Evolutionary conservation across 1,284 basidiomycete species (phyloP).

Genomic region (Sporisorium iseilematis-ciliati): DNA sequence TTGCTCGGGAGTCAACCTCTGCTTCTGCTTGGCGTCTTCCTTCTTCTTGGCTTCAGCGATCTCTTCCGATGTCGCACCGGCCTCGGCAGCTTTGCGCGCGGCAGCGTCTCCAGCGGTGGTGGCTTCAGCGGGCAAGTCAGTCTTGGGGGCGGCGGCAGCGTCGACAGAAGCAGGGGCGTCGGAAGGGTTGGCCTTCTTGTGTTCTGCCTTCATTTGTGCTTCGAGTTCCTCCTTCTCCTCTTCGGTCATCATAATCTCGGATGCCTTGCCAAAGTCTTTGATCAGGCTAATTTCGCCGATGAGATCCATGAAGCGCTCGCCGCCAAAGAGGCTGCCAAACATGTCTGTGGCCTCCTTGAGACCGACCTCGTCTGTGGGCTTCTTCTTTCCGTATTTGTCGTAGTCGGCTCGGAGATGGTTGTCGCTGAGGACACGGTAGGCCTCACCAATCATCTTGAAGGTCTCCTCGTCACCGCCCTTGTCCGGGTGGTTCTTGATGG

Average conservation of each 20-base stretch:
- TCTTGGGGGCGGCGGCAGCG: constrained; percentile 22
- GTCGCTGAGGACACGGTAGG: constrained; percentile 65
- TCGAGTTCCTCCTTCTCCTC: constrained; percentile 92
- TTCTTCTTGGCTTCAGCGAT: constrained; percentile 67
- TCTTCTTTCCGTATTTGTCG: constrained; percentile 90
- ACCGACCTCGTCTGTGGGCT: constrained; percentile 69
- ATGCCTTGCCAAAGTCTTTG: constrained; percentile 70
- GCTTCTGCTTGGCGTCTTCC: constrained; percentile 71
- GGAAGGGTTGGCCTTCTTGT: constrained; percentile 50
- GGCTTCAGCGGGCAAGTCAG: constrained; percentile 34
- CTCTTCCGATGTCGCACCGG: constrained; percentile 51
- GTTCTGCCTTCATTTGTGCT: constrained; percentile 74
- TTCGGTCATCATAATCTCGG: constrained; percentile 76
- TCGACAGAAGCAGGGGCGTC: constrained; percentile 32
- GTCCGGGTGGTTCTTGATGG: constrained; percentile 82
- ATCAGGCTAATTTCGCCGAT: constrained; percentile 70
- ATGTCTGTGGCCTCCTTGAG: constrained; percentile 69
- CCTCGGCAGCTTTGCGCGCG: constrained; percentile 63
- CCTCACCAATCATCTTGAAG: constrained; percentile 75
- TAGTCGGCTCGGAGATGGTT: constrained; percentile 89
- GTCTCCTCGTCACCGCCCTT: constrained; percentile 69
- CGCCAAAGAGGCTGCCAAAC: constrained; percentile 70
- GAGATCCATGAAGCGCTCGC: constrained; percentile 67
- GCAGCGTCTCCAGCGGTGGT: constrained; percentile 45
- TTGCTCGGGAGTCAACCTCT: constrained; percentile 84